Base-by-base conservation (phyloP, 495 filamentous ascomycete species). In the Penicillium arizonense region DNA sequence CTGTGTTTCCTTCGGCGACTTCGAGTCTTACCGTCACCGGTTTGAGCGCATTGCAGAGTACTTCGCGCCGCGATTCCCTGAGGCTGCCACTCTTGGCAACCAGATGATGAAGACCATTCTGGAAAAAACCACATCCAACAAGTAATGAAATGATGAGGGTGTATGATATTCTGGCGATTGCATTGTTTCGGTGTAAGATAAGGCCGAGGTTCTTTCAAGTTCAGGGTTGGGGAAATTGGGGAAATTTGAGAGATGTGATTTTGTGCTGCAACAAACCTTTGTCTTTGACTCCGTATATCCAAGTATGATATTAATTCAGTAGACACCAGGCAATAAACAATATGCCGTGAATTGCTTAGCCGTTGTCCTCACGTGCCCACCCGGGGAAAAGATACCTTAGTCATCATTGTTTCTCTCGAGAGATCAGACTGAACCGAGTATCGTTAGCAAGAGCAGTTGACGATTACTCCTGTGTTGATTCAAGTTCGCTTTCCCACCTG, bases 21-120 rank as follows among this genome's bases (percentile, higher is more conserved):
- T 97, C 63, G 86, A 95, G 50, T 86, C 86, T 23, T 98, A 96
- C 77, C 79, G 85, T 46, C 86, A 93, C 73, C 81, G 93, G 48
- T 98, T 98, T 61, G 83, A 92, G 63, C 81, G 83, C 52, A 95
- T 91, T 54, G 90, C 96, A 68, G 72, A 75, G 59, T 97, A 96
- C 77, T 98, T 98, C 72, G 83, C 89, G 67, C 88, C 89, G 5
- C 75, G 92, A 42, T 97, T 97, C 67, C 77, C 82, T 1, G 91
- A 91, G 58, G 93, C 94, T 6, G 86, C 83, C 20, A 85, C 80
- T 63, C 75, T 98, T 18, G 94, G 94, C 4, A 96, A 97, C 63
- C 87, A 92, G 61, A 98, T 98, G 94, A 96, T 97, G 69, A 89
- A 85, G 77, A 92, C 90, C 11, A 96, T 98, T 44, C 70, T 96